These are phyloP conservation scores for Amanita pseudoporphyria DNA, from an alignment of 768 basidiomycete genomes.

Conservation along the genomic window DNA sequence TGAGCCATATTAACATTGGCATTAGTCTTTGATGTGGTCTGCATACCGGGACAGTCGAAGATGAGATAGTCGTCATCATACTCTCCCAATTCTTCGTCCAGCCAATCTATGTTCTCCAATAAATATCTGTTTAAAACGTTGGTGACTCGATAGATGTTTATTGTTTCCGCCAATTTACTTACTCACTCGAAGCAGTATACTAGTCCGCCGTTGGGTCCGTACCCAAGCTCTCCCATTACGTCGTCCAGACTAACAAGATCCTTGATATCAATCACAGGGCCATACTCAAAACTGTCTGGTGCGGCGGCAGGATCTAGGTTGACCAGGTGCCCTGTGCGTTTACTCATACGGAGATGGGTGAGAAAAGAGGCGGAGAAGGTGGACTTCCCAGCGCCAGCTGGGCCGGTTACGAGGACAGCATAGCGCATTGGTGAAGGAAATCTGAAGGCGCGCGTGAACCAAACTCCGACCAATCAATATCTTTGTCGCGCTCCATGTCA, in stretches of 20 bases:
- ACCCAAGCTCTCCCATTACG: conserved; percentile 90
- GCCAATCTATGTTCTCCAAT: conserved; percentile 95
- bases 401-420: conserved; percentile 86
- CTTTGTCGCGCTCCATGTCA: conserved; percentile 54
- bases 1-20: conserved; percentile 17
- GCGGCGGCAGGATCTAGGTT: conserved; percentile 96
- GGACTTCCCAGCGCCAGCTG: conserved; percentile 96
- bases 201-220: conserved; percentile 95
- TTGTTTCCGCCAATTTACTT: conserved; percentile 23
- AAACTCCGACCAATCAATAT: conserved; percentile 6
- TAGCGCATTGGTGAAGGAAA: too few relatives aligned
- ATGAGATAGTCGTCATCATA: conserved; percentile 95
- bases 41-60: conserved; percentile 75
- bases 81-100: conserved; percentile 90
- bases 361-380: conserved; percentile 86
- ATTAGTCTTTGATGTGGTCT: neutral
- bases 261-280: conserved; percentile 88
- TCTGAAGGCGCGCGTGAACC: neutral
- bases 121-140: conserved; percentile 60
- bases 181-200: conserved; percentile 99
- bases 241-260: conserved; percentile 90
- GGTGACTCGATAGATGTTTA: neutral
- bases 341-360: conserved; percentile 78
- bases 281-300: conserved; percentile 80
- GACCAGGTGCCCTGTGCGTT: conserved; percentile 82